Conservation (phyloP, 306 rosid genomes). For the Alnus rubra region DNA sequence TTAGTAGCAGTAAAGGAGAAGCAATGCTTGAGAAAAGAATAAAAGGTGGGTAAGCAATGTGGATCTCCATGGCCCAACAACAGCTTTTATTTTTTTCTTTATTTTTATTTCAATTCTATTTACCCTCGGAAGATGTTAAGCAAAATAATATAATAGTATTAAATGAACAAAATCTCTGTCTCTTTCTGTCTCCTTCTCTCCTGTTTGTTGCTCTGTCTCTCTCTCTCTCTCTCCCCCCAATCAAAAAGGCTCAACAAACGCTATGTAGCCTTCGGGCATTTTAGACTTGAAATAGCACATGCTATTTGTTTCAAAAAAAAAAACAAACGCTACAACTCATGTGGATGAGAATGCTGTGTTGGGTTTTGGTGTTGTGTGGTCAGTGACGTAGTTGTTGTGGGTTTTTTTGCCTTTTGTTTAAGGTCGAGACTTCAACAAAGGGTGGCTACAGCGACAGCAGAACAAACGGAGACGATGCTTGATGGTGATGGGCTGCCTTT, state of each 20-base stretch:
- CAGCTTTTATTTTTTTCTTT: constrained; percentile 36
- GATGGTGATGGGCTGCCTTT: constrained; percentile 30
- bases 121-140: constrained; percentile 10
- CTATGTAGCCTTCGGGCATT: too few relatives aligned
- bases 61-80: constrained; percentile 79
- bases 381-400: constrained; percentile 8
- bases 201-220: not conserved
- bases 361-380: constrained; percentile 8
- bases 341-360: constrained; percentile 13
- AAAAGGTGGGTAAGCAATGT: constrained; percentile 73
- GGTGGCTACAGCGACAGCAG: constrained; percentile 53
- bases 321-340: constrained; percentile 51
- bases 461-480: constrained; percentile 43
- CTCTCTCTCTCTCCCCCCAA: constrained; percentile 12
- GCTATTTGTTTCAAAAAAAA: too few relatives aligned
- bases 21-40: constrained; percentile 52
- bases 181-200: not conserved
- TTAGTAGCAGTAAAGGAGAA: constrained; percentile 60
- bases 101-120: not conserved
- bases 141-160: constrained; percentile 8
- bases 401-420: not conserved
- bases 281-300: too few relatives aligned
- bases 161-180: not conserved
- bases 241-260: constrained; percentile 54
- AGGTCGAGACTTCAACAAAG: constrained; percentile 33